A percentile compares a stretch with the other conserved stretches of the same genome.
Conservation (phyloP, 1,284 basidiomycete genomes). For the Chalciporus sp. region DNA sequence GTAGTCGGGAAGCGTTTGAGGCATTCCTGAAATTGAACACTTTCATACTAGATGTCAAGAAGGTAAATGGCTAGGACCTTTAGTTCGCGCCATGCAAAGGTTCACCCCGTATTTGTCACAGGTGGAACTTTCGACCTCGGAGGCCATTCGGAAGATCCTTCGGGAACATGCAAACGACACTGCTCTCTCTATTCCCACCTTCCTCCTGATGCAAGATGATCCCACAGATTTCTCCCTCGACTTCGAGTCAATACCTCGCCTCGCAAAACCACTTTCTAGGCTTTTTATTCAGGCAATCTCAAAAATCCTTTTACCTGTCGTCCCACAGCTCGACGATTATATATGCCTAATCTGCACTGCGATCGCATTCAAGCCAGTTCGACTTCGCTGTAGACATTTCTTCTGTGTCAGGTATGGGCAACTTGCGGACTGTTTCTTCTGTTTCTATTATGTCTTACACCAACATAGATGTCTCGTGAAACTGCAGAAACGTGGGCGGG, state of each 20-base stretch:
- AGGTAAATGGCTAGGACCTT: conserved; percentile 45
- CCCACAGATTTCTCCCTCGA: conserved; percentile 16
- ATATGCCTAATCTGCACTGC: conserved; percentile 77
- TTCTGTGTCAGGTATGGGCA: conserved; percentile 77
- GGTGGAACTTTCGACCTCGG: conserved; percentile 86
- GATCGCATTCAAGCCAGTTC: conserved; percentile 88
- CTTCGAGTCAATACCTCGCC: conserved; percentile 24
- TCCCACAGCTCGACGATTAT: conserved; percentile 84
- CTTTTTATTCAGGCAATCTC: conserved; percentile 86
- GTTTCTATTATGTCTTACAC: neutral
- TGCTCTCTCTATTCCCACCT: conserved; percentile 54
- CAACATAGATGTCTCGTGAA: conserved; percentile 79
- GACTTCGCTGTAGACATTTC: conserved; percentile 84
- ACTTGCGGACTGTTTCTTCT: neutral
- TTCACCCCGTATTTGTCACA: conserved; percentile 26
- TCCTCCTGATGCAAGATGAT: conserved; percentile 18
- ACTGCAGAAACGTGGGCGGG: conserved; percentile 85
- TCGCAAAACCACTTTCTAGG: conserved; percentile 64
- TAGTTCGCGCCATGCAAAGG: neutral
- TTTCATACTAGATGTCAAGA: conserved; percentile 84
- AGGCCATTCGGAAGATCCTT: conserved; percentile 88
- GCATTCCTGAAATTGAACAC: conserved; percentile 83
- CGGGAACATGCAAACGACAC: conserved; percentile 96
- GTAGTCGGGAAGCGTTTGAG: conserved; percentile 70
- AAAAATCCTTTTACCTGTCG: conserved; percentile 80